phyloP scores from a whole-genome alignment of 2,329 filamentous ascomycete species.

The Sporothrix brasiliensis region DNA sequence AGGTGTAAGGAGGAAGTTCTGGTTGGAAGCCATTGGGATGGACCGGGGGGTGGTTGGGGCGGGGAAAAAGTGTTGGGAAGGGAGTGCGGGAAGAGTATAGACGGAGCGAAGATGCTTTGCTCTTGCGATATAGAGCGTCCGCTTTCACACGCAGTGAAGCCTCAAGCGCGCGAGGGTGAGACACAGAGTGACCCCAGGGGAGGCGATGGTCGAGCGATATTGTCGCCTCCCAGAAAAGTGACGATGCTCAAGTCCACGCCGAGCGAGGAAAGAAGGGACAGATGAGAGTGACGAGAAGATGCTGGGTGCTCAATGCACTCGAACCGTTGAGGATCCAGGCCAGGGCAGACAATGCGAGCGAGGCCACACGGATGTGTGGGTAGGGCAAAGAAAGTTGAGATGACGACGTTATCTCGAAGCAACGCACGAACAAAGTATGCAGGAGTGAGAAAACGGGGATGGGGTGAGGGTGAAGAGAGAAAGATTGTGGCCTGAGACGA shows the following conservation, averaged over 20 bases:
- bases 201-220: conserved; percentile 27
- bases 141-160: neutral
- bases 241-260: conserved; percentile 22
- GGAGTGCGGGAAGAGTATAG: conserved; percentile 5
- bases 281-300: neutral
- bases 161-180: conserved; percentile 2
- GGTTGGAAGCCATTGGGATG: conserved; percentile 56
- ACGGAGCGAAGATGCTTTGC: neutral
- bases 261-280: neutral
- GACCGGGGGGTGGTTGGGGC: conserved; percentile 6
- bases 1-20: conserved; percentile 68
- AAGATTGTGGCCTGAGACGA: conserved; percentile 35
- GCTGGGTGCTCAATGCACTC: conserved; percentile 15
- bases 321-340: neutral
- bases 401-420: conserved; percentile 19
- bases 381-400: neutral
- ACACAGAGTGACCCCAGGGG: conserved; percentile 16
- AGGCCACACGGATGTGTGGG: neutral
- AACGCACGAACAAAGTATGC: conserved; percentile 21
- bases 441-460: conserved; percentile 26
- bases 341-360: neutral
- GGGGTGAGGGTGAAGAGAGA: neutral
- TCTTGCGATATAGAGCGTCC: neutral
- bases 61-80: conserved; percentile 5
- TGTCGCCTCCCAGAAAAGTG: conserved; percentile 30